These are phyloP conservation scores for Macrocybe gigantea DNA, from an alignment of 768 basidiomycete genomes.

Conservation along the genomic window DNA sequence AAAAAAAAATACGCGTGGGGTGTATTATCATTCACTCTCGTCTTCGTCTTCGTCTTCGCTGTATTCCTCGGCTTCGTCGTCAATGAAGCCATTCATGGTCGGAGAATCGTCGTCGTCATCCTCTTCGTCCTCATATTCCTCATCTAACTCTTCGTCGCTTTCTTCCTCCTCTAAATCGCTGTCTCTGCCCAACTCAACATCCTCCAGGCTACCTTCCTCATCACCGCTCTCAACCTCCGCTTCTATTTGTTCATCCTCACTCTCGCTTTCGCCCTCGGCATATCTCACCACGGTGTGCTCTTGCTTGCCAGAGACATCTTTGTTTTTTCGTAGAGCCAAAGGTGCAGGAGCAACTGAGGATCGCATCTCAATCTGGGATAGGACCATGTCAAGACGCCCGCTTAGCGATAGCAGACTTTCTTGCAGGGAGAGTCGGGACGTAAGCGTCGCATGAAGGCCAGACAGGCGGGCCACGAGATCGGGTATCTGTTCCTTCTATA, in stretches of 20 bases:
- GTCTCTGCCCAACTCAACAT: constrained; percentile 66
- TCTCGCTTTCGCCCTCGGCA: constrained; percentile 75
- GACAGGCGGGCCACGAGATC: constrained; percentile 86
- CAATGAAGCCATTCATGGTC: constrained; percentile 46
- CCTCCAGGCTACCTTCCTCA: constrained; percentile 73
- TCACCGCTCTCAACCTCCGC: constrained; percentile 59
- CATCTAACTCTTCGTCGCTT: constrained; percentile 33
- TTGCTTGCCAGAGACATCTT: constrained; percentile 24
- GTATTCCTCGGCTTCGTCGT: constrained; percentile 58
- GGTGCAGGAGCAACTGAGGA: constrained; percentile 64
- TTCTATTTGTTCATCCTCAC: constrained; percentile 37
- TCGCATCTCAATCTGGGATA: constrained; percentile 90
- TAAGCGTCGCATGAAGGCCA: constrained; percentile 75
- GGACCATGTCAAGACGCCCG: constrained; percentile 88
- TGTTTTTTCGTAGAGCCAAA: constrained; percentile 35
- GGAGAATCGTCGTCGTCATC: constrained; percentile 38
- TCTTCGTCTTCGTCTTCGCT: constrained; percentile 44
- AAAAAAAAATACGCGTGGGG: not conserved
- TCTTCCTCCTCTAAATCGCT: constrained; percentile 48
- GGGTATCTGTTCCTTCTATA: constrained; percentile 59
- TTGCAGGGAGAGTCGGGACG: constrained; percentile 74
- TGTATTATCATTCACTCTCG: constrained; percentile 36
- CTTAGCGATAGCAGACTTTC: constrained; percentile 80
- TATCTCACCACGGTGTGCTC: constrained; percentile 43
- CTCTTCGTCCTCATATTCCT: constrained; percentile 33